A percentile compares a stretch with the other conserved stretches of the same genome.
Evolutionary conservation across 805 yeast genomes (phyloP).

Genomic region (Pichia nakasei): DNA sequence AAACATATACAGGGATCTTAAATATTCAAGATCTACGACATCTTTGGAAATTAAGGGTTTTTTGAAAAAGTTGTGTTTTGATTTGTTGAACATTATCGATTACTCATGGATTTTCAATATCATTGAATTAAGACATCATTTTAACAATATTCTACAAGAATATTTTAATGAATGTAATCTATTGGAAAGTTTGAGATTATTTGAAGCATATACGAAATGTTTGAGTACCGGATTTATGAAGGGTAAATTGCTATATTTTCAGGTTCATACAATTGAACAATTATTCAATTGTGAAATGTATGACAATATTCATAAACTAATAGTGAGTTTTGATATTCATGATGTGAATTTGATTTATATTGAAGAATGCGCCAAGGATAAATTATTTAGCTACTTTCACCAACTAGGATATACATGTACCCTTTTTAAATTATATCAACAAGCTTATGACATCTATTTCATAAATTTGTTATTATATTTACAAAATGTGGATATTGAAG

Average conservation of each 20-base stretch:
- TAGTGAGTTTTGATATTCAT: conserved; percentile 1
- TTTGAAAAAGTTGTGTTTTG: not conserved
- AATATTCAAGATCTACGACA: not conserved
- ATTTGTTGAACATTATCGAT: conserved; percentile 3
- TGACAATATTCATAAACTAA: conserved; percentile 2
- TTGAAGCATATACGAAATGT: conserved; percentile 1
- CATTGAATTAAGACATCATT: not conserved
- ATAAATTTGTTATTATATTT: not conserved
- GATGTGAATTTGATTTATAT: conserved; percentile 11
- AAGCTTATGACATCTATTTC: conserved; percentile 15
- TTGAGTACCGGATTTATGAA: not conserved
- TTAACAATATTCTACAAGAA: conserved; percentile 3
- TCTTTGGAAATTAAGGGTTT: not conserved
- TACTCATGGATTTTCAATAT: conserved; percentile 1
- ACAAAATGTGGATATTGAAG: not conserved
- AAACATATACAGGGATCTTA: not conserved
- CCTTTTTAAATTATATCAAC: conserved; percentile 9
- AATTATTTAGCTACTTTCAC: conserved; percentile 15
- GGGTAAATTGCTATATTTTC: conserved; percentile 5
- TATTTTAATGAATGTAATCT: conserved; percentile 4
- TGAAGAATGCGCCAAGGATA: conserved; percentile 2
- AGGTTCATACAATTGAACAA: conserved; percentile 5
- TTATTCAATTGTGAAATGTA: conserved; percentile 5
- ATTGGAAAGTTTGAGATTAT: not conserved
- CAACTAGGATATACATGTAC: conserved; percentile 14